These are phyloP conservation scores for Chaetomium globosum DNA, from an alignment of 2,329 filamentous ascomycete genomes.

Conservation along the genomic window DNA sequence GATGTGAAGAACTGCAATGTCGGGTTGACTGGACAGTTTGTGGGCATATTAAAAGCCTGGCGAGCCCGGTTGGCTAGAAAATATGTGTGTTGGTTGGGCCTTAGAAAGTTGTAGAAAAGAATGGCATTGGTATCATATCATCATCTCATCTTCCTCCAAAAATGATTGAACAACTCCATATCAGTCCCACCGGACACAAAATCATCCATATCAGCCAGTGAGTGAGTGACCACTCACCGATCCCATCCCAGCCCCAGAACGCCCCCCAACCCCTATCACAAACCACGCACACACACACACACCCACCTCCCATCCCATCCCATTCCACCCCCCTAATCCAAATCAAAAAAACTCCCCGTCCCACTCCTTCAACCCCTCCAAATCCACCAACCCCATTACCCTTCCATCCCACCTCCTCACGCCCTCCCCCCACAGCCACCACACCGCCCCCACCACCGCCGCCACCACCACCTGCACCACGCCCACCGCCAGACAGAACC, in stretches of 20 bases:
- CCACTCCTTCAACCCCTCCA: constrained; percentile 48
- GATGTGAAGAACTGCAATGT: background rate
- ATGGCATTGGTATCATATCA: background rate
- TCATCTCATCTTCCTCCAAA: background rate
- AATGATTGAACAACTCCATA: background rate
- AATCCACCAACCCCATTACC: constrained; percentile 52
- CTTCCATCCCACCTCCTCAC: constrained; percentile 50
- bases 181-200: background rate
- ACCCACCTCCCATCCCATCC: background rate
- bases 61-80: background rate
- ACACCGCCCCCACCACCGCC: constrained; percentile 41
- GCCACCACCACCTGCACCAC: constrained; percentile 48
- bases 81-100: background rate
- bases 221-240: background rate
- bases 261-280: background rate
- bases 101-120: background rate
- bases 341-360: constrained; percentile 43
- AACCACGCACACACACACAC: background rate
- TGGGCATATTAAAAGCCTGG: background rate
- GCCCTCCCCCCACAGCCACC: constrained; percentile 49
- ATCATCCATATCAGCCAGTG: background rate
- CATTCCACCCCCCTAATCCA: constrained; percentile 19
- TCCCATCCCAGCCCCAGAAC: background rate
- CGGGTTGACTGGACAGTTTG: background rate
- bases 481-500: constrained; percentile 47